Conservation (phyloP, 768 basidiomycete genomes). For the Podaxis sp. region DNA sequence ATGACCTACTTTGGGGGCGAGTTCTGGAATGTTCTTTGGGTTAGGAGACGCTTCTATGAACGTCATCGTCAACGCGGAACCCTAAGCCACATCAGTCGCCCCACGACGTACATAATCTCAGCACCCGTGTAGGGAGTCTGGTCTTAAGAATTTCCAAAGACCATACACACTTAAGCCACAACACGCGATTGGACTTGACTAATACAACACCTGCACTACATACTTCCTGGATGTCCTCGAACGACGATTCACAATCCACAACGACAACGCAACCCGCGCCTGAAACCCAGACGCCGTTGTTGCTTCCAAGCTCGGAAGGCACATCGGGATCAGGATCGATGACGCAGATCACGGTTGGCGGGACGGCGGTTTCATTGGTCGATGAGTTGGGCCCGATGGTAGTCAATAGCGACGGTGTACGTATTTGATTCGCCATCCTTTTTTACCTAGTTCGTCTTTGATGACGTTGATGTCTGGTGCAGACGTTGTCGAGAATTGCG, state of each 20-base stretch:
- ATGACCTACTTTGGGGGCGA: not conserved
- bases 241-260: not conserved
- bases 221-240: too few relatives aligned
- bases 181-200: too few relatives aligned
- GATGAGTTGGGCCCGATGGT: slow-evolving; percentile 1
- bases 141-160: too few relatives aligned
- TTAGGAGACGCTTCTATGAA: not conserved
- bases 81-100: too few relatives aligned
- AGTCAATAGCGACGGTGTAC: not conserved
- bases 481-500: slow-evolving; percentile 66
- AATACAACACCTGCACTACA: too few relatives aligned
- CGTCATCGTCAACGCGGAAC: not conserved
- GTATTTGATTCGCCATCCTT: too few relatives aligned
- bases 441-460: too few relatives aligned
- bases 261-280: not conserved
- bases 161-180: too few relatives aligned
- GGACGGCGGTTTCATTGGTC: not conserved
- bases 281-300: not conserved
- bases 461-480: not conserved
- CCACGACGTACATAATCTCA: too few relatives aligned
- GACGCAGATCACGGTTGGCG: not conserved
- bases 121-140: too few relatives aligned
- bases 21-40: not conserved
- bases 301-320: not conserved
- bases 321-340: not conserved